Conservation (phyloP, 2,329 filamentous ascomycete species). For the Aspergillus tamarii region DNA sequence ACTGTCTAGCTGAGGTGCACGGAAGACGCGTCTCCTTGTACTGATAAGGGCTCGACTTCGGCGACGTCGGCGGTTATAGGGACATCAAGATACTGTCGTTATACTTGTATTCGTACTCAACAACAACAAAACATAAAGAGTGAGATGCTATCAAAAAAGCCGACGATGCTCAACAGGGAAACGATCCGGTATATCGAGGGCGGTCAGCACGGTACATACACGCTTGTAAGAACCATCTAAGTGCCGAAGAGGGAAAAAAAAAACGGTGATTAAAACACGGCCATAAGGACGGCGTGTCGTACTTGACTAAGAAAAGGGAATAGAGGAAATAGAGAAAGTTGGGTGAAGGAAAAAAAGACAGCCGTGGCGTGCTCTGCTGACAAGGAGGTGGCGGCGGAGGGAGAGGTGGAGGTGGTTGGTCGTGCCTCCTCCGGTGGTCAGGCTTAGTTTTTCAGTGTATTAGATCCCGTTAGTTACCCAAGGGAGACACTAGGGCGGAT, state of each 20-base stretch:
- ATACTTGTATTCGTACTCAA: constrained; percentile 16
- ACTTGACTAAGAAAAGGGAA: constrained; percentile 9
- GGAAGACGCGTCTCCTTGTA: constrained; percentile 22
- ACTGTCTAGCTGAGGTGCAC: constrained; percentile 6
- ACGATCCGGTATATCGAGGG: constrained; percentile 21
- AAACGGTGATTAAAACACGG: constrained; percentile 25
- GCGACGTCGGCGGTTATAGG: constrained; percentile 12
- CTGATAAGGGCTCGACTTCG: constrained; percentile 15
- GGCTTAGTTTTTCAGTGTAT: constrained; percentile 12
- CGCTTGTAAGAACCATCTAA: constrained; percentile 27
- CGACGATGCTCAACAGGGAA: constrained; percentile 15
- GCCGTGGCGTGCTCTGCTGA: constrained; percentile 33
- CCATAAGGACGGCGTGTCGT: constrained; percentile 9
- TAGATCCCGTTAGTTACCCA: constrained; percentile 8
- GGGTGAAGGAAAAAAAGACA: constrained; percentile 10
- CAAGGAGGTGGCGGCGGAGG: constrained; percentile 33
- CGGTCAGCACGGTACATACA: constrained; percentile 26
- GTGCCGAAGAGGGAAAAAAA: constrained; percentile 19
- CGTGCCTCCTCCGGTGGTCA: constrained; percentile 14
- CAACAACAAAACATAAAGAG: constrained; percentile 14
- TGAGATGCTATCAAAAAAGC: constrained; percentile 10
- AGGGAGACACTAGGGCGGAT: constrained; percentile 11
- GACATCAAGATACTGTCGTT: constrained; percentile 21
- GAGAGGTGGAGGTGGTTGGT: constrained; percentile 28
- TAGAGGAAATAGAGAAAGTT: constrained; percentile 19